Percentiles rank a stretch among this genome's conserved stretches.
These are phyloP conservation scores for Exophiala sideris DNA, from an alignment of 2,329 filamentous ascomycete genomes.

Conservation along the genomic window DNA sequence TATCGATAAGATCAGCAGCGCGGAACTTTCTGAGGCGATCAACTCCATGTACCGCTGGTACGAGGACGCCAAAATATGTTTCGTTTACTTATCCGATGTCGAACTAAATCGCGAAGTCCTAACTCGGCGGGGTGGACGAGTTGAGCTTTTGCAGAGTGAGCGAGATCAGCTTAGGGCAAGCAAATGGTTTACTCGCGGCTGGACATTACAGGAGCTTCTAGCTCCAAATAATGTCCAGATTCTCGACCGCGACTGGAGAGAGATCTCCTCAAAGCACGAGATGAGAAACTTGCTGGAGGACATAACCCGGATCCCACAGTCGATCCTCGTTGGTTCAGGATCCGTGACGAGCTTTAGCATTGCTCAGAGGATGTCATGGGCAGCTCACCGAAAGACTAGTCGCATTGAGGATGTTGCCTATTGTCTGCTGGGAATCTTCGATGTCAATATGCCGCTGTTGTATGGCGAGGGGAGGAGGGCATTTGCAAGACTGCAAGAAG, in stretches of 20 bases:
- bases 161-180: background rate
- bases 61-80: conserved; percentile 15
- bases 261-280: background rate
- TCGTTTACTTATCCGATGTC: conserved; percentile 22
- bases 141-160: background rate
- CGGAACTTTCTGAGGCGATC: conserved; percentile 26
- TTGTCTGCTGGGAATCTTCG: conserved; percentile 45
- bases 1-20: conserved; percentile 27
- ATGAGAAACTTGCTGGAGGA: background rate
- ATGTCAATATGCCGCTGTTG: conserved; percentile 43
- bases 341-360: conserved; percentile 12
- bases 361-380: conserved; percentile 44
- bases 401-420: conserved; percentile 45
- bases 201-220: background rate
- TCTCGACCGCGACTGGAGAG: background rate
- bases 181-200: background rate
- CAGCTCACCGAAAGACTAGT: conserved; percentile 34
- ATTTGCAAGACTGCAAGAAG: conserved; percentile 25
- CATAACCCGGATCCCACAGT: background rate
- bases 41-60: conserved; percentile 31
- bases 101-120: no score
- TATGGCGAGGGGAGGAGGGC: conserved; percentile 39
- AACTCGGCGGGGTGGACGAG: background rate
- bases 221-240: background rate
- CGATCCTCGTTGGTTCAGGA: background rate